Base-by-base conservation (phyloP, 345 rosid species). In the Raphanus sativus region DNA sequence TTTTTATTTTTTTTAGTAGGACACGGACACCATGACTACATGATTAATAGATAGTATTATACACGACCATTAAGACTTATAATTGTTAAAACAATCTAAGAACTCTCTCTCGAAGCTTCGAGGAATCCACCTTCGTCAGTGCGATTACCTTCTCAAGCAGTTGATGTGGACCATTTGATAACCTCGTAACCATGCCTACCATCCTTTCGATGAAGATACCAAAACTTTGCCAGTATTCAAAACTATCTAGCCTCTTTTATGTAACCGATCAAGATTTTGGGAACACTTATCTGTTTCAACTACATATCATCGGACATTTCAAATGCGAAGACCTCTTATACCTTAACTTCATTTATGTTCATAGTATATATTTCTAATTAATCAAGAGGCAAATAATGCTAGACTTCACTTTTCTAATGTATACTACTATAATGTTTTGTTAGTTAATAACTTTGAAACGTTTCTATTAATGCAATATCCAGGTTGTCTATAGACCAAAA, bases 401-500 rank as follows among this genome's bases (percentile, higher is more conserved):
- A 38, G 38, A 71, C 56, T 56, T 58, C 62, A 70, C 33, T 24
- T 12, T 24, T 25, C 12, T 58, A 1, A 24, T 36, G 4, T 61
- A 61, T 55, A 21, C 21, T 21, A 21, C 21, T 21, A 54, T 58
- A 26, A 11, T 54, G 60, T 2, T 54, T 8, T 5, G 12, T 33
- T 52, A 34, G 65, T 21, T 21, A 32, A 73, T 73, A 48, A 6
- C 13, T 33, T 63, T 50, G 26, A 52, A 33, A n/a, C 25, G 25
- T 24, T 60, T 64, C 8, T 36, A 74, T 6, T 34, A 10, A 74
- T 16, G 71, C 29, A 33, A 34, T 34, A 25, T 74, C 70, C 77
- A 74, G 77, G 71, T 65, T 65, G 71, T 65, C 65, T 30, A 73
- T 25, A 32, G 61, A 55, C 24, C 10, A 8, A 55, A 55, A 55